Evolutionary conservation across 2,329 filamentous ascomycete genomes (phyloP).

Genomic region (Diatrype stigma): DNA sequence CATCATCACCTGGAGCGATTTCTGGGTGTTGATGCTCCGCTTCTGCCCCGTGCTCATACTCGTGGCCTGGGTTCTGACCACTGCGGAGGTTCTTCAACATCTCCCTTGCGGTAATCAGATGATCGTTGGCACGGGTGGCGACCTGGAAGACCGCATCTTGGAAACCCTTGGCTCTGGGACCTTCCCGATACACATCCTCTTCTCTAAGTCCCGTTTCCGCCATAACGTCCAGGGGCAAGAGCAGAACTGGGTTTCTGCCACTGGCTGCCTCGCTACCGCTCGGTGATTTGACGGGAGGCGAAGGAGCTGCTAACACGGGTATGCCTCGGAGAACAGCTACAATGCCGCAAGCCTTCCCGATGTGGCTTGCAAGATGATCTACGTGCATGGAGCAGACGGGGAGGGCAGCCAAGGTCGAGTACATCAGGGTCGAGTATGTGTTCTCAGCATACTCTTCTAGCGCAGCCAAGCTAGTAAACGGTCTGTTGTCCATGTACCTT

Average conservation of each 20-base stretch:
- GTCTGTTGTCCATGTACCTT: conserved; percentile 76
- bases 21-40: conserved; percentile 55
- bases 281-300: conserved; percentile 44
- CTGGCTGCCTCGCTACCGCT: conserved; percentile 32
- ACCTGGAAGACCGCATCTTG: conserved; percentile 89
- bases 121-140: conserved; percentile 90
- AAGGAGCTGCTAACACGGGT: conserved; percentile 79
- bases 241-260: conserved; percentile 50
- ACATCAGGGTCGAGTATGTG: conserved; percentile 90
- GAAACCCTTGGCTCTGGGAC: conserved; percentile 72
- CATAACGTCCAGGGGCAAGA: conserved; percentile 88
- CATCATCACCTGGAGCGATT: conserved; percentile 29
- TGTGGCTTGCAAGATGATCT: conserved; percentile 90
- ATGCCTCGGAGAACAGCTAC: conserved; percentile 80
- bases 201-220: conserved; percentile 75
- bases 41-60: conserved; percentile 82
- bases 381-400: conserved; percentile 77
- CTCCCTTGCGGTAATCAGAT: conserved; percentile 87
- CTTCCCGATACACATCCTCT: conserved; percentile 82
- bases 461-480: conserved; percentile 67
- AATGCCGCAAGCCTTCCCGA: conserved; percentile 91
- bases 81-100: conserved; percentile 79
- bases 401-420: conserved; percentile 76
- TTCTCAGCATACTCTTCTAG: conserved; percentile 90
- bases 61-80: conserved; percentile 73